These are phyloP conservation scores for Starmerella etchellsii DNA, from an alignment of 805 yeast genomes.

Conservation along the genomic window DNA sequence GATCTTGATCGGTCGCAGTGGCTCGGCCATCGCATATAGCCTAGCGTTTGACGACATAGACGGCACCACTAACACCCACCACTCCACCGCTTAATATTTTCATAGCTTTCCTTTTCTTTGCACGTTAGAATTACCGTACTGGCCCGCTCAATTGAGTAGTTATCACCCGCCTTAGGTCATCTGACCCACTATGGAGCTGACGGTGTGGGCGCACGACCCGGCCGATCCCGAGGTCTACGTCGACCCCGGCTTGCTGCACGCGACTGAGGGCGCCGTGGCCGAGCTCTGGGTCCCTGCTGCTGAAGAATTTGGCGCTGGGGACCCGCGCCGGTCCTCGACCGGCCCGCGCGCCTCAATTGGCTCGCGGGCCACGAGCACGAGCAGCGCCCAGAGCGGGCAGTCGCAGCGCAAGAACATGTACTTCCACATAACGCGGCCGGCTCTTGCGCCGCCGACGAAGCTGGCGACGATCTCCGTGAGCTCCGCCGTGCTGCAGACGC, in stretches of 20 bases:
- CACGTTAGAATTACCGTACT: too few relatives aligned
- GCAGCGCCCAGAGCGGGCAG: neutral
- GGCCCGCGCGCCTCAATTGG: neutral
- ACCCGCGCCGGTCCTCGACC: neutral
- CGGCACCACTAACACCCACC: too few relatives aligned
- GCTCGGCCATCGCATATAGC: too few relatives aligned
- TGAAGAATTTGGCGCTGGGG: neutral
- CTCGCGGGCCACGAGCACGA: neutral
- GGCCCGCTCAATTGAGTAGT: too few relatives aligned
- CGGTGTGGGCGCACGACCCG: constrained; percentile 49
- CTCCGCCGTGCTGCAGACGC: constrained; percentile 15
- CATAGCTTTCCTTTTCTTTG: too few relatives aligned
- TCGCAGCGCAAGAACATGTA: constrained; percentile 16
- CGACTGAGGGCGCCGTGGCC: constrained; percentile 62
- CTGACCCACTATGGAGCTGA: constrained; percentile 4
- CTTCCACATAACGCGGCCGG: constrained; percentile 20
- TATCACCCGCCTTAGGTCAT: too few relatives aligned
- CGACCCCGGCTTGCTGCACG: constrained; percentile 50
- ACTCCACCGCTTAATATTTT: too few relatives aligned
- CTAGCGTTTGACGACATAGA: too few relatives aligned
- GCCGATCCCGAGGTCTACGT: constrained; percentile 49
- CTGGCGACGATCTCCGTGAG: constrained; percentile 13
- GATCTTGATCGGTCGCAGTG: too few relatives aligned
- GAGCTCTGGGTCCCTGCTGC: constrained; percentile 31
- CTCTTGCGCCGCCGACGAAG: constrained; percentile 1